Evolutionary conservation across 805 yeast species (phyloP).

Genomic region (Yamadazyma olivae): DNA sequence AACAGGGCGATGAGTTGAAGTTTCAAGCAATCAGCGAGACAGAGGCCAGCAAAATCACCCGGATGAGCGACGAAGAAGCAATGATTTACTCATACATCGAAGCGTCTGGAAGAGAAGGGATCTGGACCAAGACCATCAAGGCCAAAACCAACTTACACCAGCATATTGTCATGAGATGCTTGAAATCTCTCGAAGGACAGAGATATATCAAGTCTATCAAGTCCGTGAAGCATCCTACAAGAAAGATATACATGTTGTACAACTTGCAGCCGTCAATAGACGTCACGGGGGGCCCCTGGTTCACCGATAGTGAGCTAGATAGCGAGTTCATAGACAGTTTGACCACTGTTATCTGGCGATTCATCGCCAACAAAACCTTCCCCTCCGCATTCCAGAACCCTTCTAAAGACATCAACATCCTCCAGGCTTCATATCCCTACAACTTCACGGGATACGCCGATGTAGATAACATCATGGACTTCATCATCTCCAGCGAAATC

Average conservation of each 20-base stretch:
- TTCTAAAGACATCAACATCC: conserved; percentile 27
- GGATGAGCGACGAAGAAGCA: conserved; percentile 85
- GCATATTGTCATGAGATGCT: conserved; percentile 80
- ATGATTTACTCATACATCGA: conserved; percentile 89
- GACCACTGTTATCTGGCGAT: conserved; percentile 84
- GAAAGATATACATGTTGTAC: conserved; percentile 94
- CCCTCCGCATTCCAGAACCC: conserved; percentile 65
- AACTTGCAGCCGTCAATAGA: conserved; percentile 91
- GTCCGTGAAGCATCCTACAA: conserved; percentile 86
- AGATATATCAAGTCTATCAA: conserved; percentile 86
- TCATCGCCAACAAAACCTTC: conserved; percentile 68
- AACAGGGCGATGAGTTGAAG: conserved; percentile 60
- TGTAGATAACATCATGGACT: conserved; percentile 69
- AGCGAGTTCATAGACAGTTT: conserved; percentile 87
- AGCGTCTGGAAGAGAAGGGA: conserved; percentile 91
- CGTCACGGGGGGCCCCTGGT: conserved; percentile 99
- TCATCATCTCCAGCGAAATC: conserved; percentile 68
- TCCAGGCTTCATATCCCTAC: conserved; percentile 53
- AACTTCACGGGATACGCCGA: conserved; percentile 64
- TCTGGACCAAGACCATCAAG: conserved; percentile 91
- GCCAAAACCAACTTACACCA: conserved; percentile 88
- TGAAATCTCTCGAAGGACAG: conserved; percentile 76
- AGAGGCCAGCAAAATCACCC: conserved; percentile 74
- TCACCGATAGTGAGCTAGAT: conserved; percentile 92
- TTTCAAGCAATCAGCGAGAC: conserved; percentile 71